Percentiles rank a stretch among this genome's conserved stretches.
These are phyloP conservation scores for Striga asiatica DNA, from an alignment of 257 asterid species.

Conservation along the genomic window DNA sequence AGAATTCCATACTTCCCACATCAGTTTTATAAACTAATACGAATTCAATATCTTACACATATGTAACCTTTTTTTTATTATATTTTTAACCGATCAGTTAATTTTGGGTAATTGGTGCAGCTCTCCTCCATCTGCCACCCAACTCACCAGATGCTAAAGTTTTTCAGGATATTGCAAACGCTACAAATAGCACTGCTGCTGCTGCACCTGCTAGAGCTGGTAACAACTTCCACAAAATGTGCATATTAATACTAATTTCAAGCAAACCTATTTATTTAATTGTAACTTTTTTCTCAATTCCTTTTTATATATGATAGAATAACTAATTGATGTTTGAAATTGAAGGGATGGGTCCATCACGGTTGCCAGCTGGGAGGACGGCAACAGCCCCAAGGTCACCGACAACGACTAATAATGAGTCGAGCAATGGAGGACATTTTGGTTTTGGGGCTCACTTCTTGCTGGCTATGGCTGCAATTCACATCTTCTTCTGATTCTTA, in stretches of 20 bases:
- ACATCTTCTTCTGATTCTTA: constrained; percentile 15
- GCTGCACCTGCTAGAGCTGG: constrained; percentile 21
- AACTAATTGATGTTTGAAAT: too few species aligned
- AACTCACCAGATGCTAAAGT: constrained; percentile 79
- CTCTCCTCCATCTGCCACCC: constrained; percentile 57
- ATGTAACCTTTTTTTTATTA: too few species aligned
- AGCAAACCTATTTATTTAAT: too few species aligned
- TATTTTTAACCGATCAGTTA: too few species aligned
- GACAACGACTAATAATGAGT: constrained; percentile 15
- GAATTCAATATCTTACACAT: too few species aligned
- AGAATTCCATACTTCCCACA: background rate
- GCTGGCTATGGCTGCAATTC: constrained; percentile 19
- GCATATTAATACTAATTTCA: too few species aligned
- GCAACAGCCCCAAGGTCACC: constrained; percentile 15
- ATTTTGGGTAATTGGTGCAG: constrained; percentile 22
- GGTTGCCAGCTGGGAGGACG: too few species aligned
- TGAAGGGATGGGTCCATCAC: too few species aligned
- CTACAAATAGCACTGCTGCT: constrained; percentile 21
- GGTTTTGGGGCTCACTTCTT: background rate
- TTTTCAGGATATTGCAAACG: constrained; percentile 46
- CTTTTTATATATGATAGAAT: too few species aligned
- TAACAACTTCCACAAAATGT: constrained; percentile 5
- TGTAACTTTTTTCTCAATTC: too few species aligned
- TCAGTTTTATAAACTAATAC: too few species aligned
- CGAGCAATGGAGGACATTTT: constrained; percentile 27